Evolutionary conservation across 2,329 filamentous ascomycete genomes (phyloP).

Genomic region (Teratosphaeria viscida): DNA sequence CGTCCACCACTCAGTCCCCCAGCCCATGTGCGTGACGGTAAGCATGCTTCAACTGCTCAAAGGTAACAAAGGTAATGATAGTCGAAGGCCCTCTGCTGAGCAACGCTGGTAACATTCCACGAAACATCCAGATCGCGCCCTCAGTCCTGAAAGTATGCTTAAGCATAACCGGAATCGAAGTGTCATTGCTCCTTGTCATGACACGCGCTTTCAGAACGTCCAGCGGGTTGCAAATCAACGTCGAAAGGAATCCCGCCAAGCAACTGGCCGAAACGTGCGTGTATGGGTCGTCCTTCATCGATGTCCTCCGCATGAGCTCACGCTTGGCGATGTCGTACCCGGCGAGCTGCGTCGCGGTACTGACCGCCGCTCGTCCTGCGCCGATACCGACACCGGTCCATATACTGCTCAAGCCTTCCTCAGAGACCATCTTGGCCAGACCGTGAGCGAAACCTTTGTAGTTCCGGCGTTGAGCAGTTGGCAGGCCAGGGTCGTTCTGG

Average conservation of each 20-base stretch:
- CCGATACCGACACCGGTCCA: constrained; percentile 15
- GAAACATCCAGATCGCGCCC: constrained; percentile 14
- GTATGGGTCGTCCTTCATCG: constrained; percentile 10
- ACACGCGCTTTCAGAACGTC: constrained; percentile 16
- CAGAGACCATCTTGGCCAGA: constrained; percentile 10
- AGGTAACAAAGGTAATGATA: constrained; percentile 1
- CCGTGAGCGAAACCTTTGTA: constrained; percentile 14
- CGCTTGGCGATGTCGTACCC: constrained; percentile 16
- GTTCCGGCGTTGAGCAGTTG: constrained; percentile 8
- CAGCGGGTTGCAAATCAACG: constrained; percentile 15
- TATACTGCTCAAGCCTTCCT: constrained; percentile 14
- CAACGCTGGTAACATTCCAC: constrained; percentile 12
- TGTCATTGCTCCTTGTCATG: constrained; percentile 10
- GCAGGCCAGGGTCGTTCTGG: constrained; percentile 12
- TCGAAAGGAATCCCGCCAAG: constrained; percentile 15
- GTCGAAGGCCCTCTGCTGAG: constrained; percentile 16
- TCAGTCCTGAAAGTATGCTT: constrained; percentile 11
- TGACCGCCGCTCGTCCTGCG: constrained; percentile 12
- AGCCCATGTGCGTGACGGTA: not conserved
- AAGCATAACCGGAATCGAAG: constrained; percentile 9
- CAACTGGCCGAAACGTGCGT: constrained; percentile 14
- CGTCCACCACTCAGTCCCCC: not conserved
- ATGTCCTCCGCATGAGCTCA: constrained; percentile 12
- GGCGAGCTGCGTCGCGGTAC: constrained; percentile 13
- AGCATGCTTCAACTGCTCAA: not conserved